Base-by-base conservation (phyloP, 768 basidiomycete species). In the Leccinum incarnatum region DNA sequence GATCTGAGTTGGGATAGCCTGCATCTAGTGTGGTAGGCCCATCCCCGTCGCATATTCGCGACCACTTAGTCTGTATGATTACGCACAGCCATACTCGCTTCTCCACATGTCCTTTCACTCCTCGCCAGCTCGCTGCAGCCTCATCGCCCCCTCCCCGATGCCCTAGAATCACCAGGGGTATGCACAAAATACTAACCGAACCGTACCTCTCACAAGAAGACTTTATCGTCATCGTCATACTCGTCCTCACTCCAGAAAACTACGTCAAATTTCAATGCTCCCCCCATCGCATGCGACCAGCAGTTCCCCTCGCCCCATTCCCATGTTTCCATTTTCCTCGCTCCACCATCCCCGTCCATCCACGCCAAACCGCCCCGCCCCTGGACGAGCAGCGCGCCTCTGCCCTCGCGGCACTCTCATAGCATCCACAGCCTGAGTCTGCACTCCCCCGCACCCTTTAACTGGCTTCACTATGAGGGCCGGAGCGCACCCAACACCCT, bases 391-490 rank as follows among this genome's bases (percentile, higher is more conserved):
- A 30, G 68, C 66, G 21, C 66, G 8, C 21, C 57, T 0, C 46
- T 55, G 1, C 25, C 51, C 3, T 7, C 60, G 11, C 65, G 60
- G 12, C 60, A 55, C 23, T 12, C 60, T 2, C n/a, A 60, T 21
- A 48, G 57, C 29, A 27, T 73, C 3, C 69, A 75, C 50, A 71
- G 77, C 51, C 69, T 66, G 34, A 84, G 78, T 56, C 77, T 79
- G 8, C 79, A 81, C 60, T 86, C 83, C 51, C 86, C 87, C 0
- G 89, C 91, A 0, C 91, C 91, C 0, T 89, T 93, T 54, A 89
- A 93, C 63, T 92, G 91, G 89, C 74, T 94, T 6, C 91, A 93
- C 66, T 89, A 93, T 59, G 91, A 93, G 65, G 91, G 91, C 4
- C 78, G 91, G 3, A 87, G 83, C 0, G 85, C 89, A 32, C 90